Evolutionary conservation across 2,329 filamentous ascomycete species (phyloP), one percentile per base, ranked within the genome.

Genomic region (Monilinia vaccinii-corymbosi): DNA sequence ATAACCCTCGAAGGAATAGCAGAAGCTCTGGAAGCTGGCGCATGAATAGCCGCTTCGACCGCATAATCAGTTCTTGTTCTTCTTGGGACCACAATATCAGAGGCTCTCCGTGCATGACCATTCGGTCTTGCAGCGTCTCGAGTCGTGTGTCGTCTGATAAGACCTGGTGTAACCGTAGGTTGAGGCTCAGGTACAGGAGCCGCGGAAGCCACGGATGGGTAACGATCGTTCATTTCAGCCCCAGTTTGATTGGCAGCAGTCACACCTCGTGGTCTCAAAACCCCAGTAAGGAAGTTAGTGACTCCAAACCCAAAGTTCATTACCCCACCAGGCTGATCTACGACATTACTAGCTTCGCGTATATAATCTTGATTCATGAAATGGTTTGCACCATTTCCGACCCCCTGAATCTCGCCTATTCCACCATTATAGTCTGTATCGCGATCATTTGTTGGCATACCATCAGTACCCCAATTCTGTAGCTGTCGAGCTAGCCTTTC

Each of bases 351-450:
- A 8, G 71, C 72, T n/a, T 68, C 68, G 36, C 72, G 69, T 18
- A 77, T 68, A 61, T 83, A 85, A 62, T 83, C 76, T 32, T 86
- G 81, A 61, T 84, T 84, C 77, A 84, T 79, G 67, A 84, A 82
- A 66, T 86, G 82, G 16, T 75, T 77, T 1, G 76, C 75, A 14
- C 78, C 74, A 62, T 84, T 84, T 25, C 78, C 78, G 10, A 80
- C 63, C 28, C 74, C 76, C n/a, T 69, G 65, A 40, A 68, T 68
- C 56, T 71, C 69, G 25, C 80, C 80, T 18, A 80, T 71, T 2
- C 76, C 77, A 31, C 75, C 72, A 50, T 77, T 77, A 57, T 75
- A 75, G 58, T 69, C 63, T 21, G 65, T 60, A 23, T 61, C 60
- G 13, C 64, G 59, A 50, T 58, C 58, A 21, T 64, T 62, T 3